Base-by-base conservation (phyloP, 371 early-diverging fungal species). In the Rhizopus stolonifer region DNA sequence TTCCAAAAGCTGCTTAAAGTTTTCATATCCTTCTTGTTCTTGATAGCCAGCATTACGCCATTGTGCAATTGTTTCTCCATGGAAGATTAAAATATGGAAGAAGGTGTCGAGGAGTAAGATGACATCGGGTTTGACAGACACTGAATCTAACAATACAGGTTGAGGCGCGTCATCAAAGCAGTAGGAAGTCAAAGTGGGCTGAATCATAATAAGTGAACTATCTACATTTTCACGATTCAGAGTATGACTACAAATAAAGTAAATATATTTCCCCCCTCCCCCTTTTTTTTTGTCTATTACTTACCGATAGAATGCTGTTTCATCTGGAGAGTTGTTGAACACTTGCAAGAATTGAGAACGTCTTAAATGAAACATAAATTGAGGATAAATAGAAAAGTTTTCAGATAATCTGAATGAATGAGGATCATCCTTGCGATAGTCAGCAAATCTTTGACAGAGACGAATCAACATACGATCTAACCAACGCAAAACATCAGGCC, bases 321-420 rank as follows among this genome's bases (percentile, higher is more conserved):
- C 99, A 70, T 99, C 99, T 9, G 98, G 98, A 45, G 93, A 92
- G 74, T 97, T 97, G 65, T 99, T 99, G 72, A 99, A 99, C 15
- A 97, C 98, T 70, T 99, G 99, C 65, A 99, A 80, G 76, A 99
- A 97, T 70, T 99, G 98, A 58, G 90, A 89, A 42, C 99, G 83
- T 55, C 99, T 83, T 56, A 99, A 79, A 65, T 99, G 99, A 87
- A 98, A 99, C 98, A 99, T 99, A 69, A 99, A 99, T 74, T 99
- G 99, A 22, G 99, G 99, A 72, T 98, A 99, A 63, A 97, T 97
- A 2, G 93, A 89, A 69, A 99, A 99, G 73, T 92, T 94, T 40
- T 90, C 90, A 0, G 91, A 81, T 31, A 99, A 79, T n/a, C 89
- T 84, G 83, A 99, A 93, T 21, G 93, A 90, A 24, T 82, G 79